Evolutionary conservation across 2,329 filamentous ascomycete genomes (phyloP), one percentile per base, ranked within the genome.

Genomic region (Phaeoacremonium minimum): DNA sequence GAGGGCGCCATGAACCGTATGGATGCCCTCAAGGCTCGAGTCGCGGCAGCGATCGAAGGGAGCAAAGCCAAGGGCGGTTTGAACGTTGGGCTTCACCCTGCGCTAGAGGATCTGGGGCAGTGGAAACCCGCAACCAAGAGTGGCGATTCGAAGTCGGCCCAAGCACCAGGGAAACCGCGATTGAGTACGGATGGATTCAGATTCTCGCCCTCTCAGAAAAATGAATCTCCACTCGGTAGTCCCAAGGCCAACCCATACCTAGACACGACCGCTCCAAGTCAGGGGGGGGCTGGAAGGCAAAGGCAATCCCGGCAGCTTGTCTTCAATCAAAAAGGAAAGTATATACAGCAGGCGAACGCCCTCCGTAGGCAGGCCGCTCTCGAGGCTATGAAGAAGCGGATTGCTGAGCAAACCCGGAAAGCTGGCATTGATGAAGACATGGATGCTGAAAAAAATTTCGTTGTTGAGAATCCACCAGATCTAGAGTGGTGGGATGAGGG

Each of bases 401-500:
- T 98, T 48, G 91, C 91, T 2, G 85, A 85, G 48, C 83, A 88
- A 49, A 85, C 89, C 9, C 78, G 90, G 41, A 91, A 89, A 57
- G 88, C 85, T n/a, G 90, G 89, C 32, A 87, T 97, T 44, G 91
- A 97, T 51, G 91, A 97, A 57, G 91, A 91, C 47, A 64, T 87
- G 18, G 84, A 94, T 43, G 80, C 85, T 33, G 91, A 98, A 59
- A 95, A 91, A 59, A 86, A 88, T 19, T 97, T 91, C 56, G 64
- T 93, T 4, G 79, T 96, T 6, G 83, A 91, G 44, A 73, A 75
- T 19, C 93, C 93, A 8, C 93, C 93, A 4, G 84, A 84, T 7
- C 75, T 97, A 29, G 93, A 98, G 60, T 98, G 93, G 93, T 97
- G 91, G 87, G 93, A 98, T 51, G 90, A 97, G 64, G 87, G 83